Percentiles rank a stretch among this genome's conserved stretches.
phyloP scores from a whole-genome alignment of 108 stramenopile species.

The Asterionellopsis glacialis region DNA sequence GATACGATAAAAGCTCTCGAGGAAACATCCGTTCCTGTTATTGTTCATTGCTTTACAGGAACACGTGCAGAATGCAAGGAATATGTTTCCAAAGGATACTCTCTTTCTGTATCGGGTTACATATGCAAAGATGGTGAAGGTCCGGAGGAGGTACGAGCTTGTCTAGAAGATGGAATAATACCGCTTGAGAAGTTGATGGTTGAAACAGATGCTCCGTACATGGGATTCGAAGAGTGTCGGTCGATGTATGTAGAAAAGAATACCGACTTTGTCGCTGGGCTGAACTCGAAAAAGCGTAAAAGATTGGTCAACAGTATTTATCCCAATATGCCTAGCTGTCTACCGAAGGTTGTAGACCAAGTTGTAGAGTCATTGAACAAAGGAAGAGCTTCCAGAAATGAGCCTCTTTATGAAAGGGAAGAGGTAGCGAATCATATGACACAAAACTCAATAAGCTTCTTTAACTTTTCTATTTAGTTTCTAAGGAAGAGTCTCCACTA shows the following conservation, averaged over 20 bases:
- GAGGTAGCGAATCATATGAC: conserved; percentile 2
- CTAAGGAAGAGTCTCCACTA: not conserved
- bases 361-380: conserved; percentile 36
- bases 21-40: conserved; percentile 34
- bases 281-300: conserved; percentile 68
- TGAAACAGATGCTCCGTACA: conserved; percentile 88
- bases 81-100: conserved; percentile 69
- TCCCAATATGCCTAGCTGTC: conserved; percentile 66
- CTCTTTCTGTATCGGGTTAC: conserved; percentile 61
- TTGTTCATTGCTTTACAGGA: conserved; percentile 88
- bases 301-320: conserved; percentile 54
- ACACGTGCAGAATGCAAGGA: conserved; percentile 48
- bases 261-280: conserved; percentile 20
- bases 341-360: conserved; percentile 45
- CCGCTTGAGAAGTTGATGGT: conserved; percentile 75
- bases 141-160: conserved; percentile 39
- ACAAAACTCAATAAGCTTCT: not conserved
- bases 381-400: conserved; percentile 11
- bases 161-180: conserved; percentile 53
- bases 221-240: conserved; percentile 70
- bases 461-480: not conserved
- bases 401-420: not conserved
- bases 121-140: conserved; percentile 38
- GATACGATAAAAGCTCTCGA: conserved; percentile 54
- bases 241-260: conserved; percentile 47